Base-by-base conservation (phyloP, 2,329 filamentous ascomycete genomes). In the Pseudopyricularia cyperi region DNA sequence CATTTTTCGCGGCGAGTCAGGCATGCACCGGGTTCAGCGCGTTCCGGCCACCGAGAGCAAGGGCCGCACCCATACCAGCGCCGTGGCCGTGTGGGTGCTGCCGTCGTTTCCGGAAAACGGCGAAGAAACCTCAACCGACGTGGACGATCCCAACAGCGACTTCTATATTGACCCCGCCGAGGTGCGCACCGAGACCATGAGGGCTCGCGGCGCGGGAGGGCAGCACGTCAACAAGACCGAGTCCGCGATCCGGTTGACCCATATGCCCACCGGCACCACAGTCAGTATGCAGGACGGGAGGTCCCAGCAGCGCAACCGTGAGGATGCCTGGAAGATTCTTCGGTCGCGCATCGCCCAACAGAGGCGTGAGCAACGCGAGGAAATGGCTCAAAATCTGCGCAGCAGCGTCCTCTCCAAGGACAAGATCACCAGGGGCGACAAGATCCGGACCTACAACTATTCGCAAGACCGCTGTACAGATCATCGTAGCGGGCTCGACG, bases 191-290 rank as follows among this genome's bases (percentile, higher is more conserved):
- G 93, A 98, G 64, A 88, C 89, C 55, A 95, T 97, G 90, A 79
- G 90, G 15, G 89, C 93, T 0, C 75, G 88, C 46, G 93, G 93
- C 54, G 91, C 93, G 0, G 93, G 93, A 32, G 93, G 93, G 1
- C 93, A 98, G 71, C 93, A 98, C 68, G 93, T 98, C 64, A 98
- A 98, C 71, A 96, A 91, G 66, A 98, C 93, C 0, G 93, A 98
- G 70, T 95, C 89, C 30, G 93, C 93, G 3, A 87, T 98, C 55
- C 84, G 93, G 9, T 75, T 98, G 61, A 97, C 90, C 2, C 93
- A 98, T 70, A 68, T 85, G 7, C 93, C 93, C 2, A 95, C 89
- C 1, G 87, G 86, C 46, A 93, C 83, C 0, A 80, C 87, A 2
- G 90, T 97, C 14, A 84, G 83, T 12, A 95, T 97, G 77, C 93